Evolutionary conservation across 805 yeast species (phyloP).

Genomic region (Kluyveromyces aestuarii): DNA sequence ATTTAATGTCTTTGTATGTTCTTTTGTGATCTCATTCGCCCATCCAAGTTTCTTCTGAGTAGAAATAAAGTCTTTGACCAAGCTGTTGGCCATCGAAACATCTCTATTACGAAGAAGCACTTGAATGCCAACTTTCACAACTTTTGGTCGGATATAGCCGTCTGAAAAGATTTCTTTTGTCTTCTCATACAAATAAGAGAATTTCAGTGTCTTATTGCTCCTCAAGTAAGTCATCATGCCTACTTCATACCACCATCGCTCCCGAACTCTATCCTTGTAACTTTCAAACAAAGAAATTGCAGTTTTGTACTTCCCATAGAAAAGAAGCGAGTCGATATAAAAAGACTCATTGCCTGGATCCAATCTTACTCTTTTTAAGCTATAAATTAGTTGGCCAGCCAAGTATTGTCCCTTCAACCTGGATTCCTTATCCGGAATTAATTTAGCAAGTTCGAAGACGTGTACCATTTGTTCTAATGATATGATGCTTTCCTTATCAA

Average conservation of each 20-base stretch:
- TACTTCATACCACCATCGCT: constrained; percentile 46
- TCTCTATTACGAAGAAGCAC: constrained; percentile 24
- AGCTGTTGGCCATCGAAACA: constrained; percentile 21
- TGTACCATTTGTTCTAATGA: constrained; percentile 28
- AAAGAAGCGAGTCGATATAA: constrained; percentile 37
- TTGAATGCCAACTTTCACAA: constrained; percentile 29
- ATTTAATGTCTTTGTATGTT: constrained; percentile 8
- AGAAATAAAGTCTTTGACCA: constrained; percentile 25
- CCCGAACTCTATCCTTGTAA: constrained; percentile 29
- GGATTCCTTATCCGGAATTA: constrained; percentile 25
- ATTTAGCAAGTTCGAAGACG: constrained; percentile 35
- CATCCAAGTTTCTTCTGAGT: constrained; percentile 23
- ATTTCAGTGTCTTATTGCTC: constrained; percentile 26
- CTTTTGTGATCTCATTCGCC: constrained; percentile 3
- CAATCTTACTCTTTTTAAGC: constrained; percentile 33
- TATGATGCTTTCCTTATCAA: constrained; percentile 7
- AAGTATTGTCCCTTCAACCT: constrained; percentile 30
- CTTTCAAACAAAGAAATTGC: constrained; percentile 33
- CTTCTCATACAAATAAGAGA: constrained; percentile 27
- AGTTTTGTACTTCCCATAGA: constrained; percentile 24
- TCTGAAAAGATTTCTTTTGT: constrained; percentile 21
- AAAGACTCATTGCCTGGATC: constrained; percentile 45
- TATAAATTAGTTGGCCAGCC: constrained; percentile 37
- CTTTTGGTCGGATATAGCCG: constrained; percentile 31
- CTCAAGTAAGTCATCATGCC: constrained; percentile 36